A percentile compares a stretch with the other conserved stretches of the same genome.
Evolutionary conservation across 2,329 filamentous ascomycete genomes (phyloP).

Genomic region (Rutstroemia sp.): DNA sequence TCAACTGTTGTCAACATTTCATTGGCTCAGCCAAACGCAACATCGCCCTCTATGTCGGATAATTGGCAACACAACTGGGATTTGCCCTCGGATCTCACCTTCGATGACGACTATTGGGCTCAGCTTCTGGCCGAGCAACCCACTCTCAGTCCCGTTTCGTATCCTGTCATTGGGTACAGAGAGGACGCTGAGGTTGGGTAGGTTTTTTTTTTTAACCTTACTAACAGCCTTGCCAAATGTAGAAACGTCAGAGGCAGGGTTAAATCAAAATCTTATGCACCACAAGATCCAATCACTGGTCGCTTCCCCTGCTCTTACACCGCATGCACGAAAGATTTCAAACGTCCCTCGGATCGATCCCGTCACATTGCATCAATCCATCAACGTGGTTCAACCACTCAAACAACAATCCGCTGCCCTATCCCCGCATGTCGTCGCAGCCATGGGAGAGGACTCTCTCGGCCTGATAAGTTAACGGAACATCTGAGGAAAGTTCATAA

Average conservation of each 20-base stretch:
- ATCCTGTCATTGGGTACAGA: background rate
- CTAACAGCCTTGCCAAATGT: no score
- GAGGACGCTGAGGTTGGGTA: background rate
- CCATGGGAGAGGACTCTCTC: background rate
- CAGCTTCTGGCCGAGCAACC: background rate
- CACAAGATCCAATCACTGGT: background rate
- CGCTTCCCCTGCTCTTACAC: background rate
- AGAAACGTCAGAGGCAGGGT: no score
- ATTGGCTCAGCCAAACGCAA: background rate
- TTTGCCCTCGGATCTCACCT: background rate
- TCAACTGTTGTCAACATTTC: background rate
- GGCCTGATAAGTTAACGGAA: background rate
- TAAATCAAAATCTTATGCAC: background rate
- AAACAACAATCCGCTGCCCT: background rate
- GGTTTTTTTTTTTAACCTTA: background rate
- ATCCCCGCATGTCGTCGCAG: background rate
- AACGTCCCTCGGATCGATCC: background rate
- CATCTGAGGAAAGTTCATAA: background rate
- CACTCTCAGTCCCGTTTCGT: background rate
- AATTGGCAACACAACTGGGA: background rate
- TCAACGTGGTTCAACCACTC: background rate
- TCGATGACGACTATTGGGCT: background rate
- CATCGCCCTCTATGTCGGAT: background rate
- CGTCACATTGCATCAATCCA: background rate
- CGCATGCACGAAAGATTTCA: background rate